Conservation (phyloP, 805 yeast species). For the Gaillardinia entomophila region DNA sequence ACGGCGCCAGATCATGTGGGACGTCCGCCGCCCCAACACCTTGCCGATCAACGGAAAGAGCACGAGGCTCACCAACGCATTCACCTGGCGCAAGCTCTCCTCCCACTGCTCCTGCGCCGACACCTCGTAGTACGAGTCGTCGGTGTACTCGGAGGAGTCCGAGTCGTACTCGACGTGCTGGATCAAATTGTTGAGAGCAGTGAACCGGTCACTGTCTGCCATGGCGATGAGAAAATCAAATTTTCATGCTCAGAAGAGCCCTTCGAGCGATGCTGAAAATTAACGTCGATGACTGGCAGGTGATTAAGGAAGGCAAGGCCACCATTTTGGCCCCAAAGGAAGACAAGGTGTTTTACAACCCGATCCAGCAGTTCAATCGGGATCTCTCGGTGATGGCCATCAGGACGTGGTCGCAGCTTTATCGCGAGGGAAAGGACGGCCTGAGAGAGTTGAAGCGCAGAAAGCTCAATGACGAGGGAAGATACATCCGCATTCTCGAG, state of each 20-base stretch:
- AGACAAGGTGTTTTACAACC: slow-evolving; percentile 87
- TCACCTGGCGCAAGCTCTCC: slow-evolving; percentile 55
- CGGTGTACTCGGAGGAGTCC: not conserved
- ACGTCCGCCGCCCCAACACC: slow-evolving; percentile 51
- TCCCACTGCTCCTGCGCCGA: slow-evolving; percentile 72
- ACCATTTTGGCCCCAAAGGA: slow-evolving; percentile 75
- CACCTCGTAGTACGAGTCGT: slow-evolving; percentile 15
- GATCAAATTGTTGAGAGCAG: not conserved
- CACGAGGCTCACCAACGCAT: slow-evolving; percentile 52
- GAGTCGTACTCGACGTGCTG: not conserved
- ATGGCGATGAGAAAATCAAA: not conserved
- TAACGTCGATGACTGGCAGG: slow-evolving; percentile 23
- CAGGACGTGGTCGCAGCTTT: slow-evolving; percentile 75
- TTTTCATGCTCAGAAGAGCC: not conserved
- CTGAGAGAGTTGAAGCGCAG: slow-evolving; percentile 15
- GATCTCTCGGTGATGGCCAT: slow-evolving; percentile 84
- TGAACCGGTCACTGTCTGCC: not conserved
- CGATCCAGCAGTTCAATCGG: slow-evolving; percentile 93
- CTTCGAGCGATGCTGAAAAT: slow-evolving; percentile 3
- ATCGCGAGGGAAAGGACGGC: slow-evolving; percentile 31
- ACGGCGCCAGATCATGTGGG: slow-evolving; percentile 30
- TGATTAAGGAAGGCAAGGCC: slow-evolving; percentile 74
- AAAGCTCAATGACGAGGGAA: slow-evolving; percentile 8
- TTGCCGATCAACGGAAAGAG: slow-evolving; percentile 64
- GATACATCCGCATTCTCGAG: slow-evolving; percentile 62